Evolutionary conservation across 192 early-diverging fungal species (phyloP).

Genomic region (Umbelopsis sp.): DNA sequence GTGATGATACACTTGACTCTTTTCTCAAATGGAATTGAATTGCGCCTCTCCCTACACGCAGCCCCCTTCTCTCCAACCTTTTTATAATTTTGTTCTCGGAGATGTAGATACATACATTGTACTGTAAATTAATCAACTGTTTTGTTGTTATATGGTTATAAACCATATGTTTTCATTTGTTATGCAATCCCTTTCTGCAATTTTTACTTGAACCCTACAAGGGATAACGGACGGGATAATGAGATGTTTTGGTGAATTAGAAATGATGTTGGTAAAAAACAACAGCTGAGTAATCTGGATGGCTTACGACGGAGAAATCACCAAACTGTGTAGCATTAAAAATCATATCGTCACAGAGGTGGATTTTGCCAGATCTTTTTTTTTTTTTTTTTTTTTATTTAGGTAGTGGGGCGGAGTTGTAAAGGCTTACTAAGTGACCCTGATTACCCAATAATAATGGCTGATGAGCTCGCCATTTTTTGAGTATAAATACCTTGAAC

Average conservation of each 20-base stretch:
- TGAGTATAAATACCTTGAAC: not conserved
- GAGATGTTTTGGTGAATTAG: not conserved
- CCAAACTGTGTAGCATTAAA: not conserved
- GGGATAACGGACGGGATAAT: not conserved
- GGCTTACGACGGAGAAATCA: too few relatives aligned
- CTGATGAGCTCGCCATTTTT: not conserved
- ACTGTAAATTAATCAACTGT: not conserved
- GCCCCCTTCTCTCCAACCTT: not conserved
- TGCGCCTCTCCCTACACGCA: not conserved
- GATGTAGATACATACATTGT: constrained; percentile 12
- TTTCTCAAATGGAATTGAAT: constrained; percentile 16
- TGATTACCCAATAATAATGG: not conserved
- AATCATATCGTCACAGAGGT: not conserved
- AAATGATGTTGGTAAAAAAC: not conserved
- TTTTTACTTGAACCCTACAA: not conserved
- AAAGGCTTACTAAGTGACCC: not conserved
- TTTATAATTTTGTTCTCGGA: not conserved
- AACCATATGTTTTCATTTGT: not conserved
- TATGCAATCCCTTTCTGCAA: not conserved
- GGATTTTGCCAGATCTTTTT: not conserved
- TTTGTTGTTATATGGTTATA: not conserved
- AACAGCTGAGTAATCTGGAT: too few relatives aligned
- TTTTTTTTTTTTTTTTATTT: too few relatives aligned
- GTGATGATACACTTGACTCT: constrained; percentile 4
- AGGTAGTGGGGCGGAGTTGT: not conserved